Evolutionary conservation across 1,284 basidiomycete species (phyloP), one percentile per base, ranked within the genome.

Genomic region (Rhodotorula sp.): DNA sequence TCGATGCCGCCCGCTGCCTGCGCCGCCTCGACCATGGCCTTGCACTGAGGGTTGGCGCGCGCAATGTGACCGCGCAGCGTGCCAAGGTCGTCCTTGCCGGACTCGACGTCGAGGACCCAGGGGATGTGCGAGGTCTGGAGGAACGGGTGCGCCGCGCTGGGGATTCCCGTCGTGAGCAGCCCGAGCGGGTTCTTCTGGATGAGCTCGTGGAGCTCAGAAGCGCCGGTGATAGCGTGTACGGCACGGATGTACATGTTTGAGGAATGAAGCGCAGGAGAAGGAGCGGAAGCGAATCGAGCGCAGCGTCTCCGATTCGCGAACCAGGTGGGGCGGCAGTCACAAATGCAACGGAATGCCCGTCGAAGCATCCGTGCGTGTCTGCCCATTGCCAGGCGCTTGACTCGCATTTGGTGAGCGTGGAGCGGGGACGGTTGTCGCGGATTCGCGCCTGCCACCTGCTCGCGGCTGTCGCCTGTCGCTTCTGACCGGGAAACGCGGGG

Each of bases 81-180:
- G 19, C 58, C 58, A 10, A 60, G 32, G 19, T 46, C 29, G 39
- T 13, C 25, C 9, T n/a, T 21, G n/a, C 19, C 39, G 41, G 41
- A 21, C 39, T 32, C 58, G 44, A 60, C 44, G 36, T 56, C 55
- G 58, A 60, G 58, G n/a, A 60, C 44, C 29, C 41, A 60, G 29
- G 58, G 58, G 58, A 60, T 60, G 58, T 60, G 58, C 41, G 58
- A 44, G 15, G 37, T 22, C 44, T 60, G 58, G 58, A 60, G 58
- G 58, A 60, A 60, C 29, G 41, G 58, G 29, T 60, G 32, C 19
- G n/a, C 41, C 19, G 58, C 17, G 29, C 21, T 13, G 7, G 41
- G 0, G 41, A 60, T 29, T 17, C 58, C 58, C 29, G 58, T 60
- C 44, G 58, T 60, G 29, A 60, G 44, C 15, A 34, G 17, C 8